Evolutionary conservation across 129 eudicot species (phyloP).

Genomic region (Flaveria sonorensis): DNA sequence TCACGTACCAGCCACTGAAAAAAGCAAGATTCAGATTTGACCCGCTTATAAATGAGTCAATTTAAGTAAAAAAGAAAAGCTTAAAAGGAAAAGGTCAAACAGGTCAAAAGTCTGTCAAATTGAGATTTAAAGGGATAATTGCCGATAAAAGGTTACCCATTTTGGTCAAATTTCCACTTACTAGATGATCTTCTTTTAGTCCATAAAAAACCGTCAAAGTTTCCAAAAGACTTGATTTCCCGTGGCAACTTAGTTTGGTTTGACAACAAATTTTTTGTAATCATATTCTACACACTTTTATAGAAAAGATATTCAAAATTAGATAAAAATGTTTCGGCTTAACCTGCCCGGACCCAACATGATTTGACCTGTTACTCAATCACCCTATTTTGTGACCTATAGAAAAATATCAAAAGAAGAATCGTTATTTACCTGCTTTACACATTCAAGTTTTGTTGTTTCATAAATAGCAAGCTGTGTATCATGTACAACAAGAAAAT

Average conservation of each 20-base stretch:
- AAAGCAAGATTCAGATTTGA: neutral
- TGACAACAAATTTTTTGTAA: too few species aligned
- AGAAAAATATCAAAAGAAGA: neutral
- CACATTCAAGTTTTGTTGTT: slow-evolving; percentile 75
- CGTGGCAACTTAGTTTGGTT: too few species aligned
- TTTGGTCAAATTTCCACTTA: too few species aligned
- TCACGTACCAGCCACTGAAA: slow-evolving; percentile 51
- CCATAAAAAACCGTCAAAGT: neutral
- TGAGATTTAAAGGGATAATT: too few species aligned
- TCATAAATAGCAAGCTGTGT: slow-evolving; percentile 89
- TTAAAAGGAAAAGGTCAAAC: neutral
- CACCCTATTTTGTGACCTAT: neutral
- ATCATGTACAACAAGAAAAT: slow-evolving; percentile 88
- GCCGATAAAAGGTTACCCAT: too few species aligned
- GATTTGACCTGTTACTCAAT: neutral
- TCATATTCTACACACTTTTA: too few species aligned
- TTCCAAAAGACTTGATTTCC: too few species aligned
- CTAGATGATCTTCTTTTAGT: too few species aligned
- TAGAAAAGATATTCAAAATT: neutral
- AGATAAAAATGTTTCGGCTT: neutral
- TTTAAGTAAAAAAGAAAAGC: neutral
- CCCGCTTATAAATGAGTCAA: neutral
- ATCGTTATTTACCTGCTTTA: slow-evolving; percentile 63
- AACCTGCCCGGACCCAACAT: too few species aligned
- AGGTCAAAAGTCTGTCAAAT: neutral